Evolutionary conservation across 2,329 filamentous ascomycete genomes (phyloP).

Genomic region (Lecanicillium sp.): DNA sequence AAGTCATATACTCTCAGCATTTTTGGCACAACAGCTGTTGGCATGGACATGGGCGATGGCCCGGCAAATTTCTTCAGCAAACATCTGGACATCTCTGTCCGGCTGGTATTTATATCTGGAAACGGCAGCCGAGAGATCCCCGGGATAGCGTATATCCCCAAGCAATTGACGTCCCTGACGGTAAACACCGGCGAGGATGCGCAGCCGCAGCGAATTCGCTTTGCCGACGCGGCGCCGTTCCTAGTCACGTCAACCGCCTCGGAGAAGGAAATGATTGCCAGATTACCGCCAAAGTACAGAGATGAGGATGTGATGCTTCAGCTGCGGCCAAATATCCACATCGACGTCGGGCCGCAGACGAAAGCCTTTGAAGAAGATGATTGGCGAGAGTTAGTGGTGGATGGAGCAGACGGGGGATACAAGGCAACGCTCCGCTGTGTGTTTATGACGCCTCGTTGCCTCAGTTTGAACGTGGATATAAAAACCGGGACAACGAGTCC

Average conservation of each 20-base stretch:
- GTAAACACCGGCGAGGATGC: conserved; percentile 8
- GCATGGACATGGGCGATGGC: conserved; percentile 13
- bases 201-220: conserved; percentile 12
- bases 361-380: conserved; percentile 12
- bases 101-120: conserved; percentile 11
- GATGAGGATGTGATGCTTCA: conserved; percentile 12
- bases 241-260: conserved; percentile 12
- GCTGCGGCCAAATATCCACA: conserved; percentile 13
- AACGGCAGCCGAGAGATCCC: conserved; percentile 12
- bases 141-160: conserved; percentile 11
- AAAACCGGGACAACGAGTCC: conserved; percentile 8
- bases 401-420: conserved; percentile 3
- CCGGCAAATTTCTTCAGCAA: conserved; percentile 13
- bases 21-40: conserved; percentile 12
- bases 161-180: conserved; percentile 8
- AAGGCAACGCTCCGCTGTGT: conserved; percentile 13
- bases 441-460: conserved; percentile 12
- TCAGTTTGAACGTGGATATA: conserved; percentile 13
- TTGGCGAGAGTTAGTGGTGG: conserved; percentile 12
- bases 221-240: conserved; percentile 13
- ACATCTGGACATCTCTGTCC: conserved; percentile 11
- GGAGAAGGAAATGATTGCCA: conserved; percentile 10
- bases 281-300: conserved; percentile 7
- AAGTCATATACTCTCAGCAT: conserved; percentile 12
- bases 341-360: conserved; percentile 9